phyloP scores from a whole-genome alignment of 192 early-diverging fungal species.

The Coemansia pectinata region DNA sequence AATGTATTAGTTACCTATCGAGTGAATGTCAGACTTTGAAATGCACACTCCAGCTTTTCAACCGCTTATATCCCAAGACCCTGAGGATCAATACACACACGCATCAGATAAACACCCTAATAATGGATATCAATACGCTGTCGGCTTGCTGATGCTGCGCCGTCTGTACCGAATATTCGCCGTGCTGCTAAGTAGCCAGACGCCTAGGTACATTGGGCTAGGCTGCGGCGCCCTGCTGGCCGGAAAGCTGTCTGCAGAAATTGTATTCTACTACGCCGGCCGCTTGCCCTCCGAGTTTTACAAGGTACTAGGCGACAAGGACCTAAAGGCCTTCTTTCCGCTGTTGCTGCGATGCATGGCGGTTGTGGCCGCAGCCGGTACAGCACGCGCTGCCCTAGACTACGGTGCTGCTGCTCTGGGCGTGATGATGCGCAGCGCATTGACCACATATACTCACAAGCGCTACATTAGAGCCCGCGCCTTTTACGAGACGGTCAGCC shows the following conservation, averaged over 20 bases:
- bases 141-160: constrained; percentile 28
- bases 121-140: constrained; percentile 26
- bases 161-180: constrained; percentile 22
- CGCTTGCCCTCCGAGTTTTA: constrained; percentile 74
- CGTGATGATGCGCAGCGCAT: constrained; percentile 59
- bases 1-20: background rate
- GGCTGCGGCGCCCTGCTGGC: constrained; percentile 24
- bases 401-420: constrained; percentile 65
- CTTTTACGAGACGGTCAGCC: constrained; percentile 62
- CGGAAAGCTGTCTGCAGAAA: constrained; percentile 34
- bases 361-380: constrained; percentile 61
- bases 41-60: background rate
- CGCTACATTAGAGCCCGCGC: constrained; percentile 61
- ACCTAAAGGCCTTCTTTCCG: constrained; percentile 61
- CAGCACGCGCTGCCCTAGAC: constrained; percentile 61
- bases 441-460: constrained; percentile 65
- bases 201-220: constrained; percentile 21
- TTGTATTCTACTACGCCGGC: constrained; percentile 69
- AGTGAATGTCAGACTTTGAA: constrained; percentile 8
- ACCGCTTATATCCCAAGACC: background rate
- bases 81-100: background rate
- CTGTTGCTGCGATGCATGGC: constrained; percentile 58
- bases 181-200: constrained; percentile 10
- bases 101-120: background rate
- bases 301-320: constrained; percentile 66